Evolutionary conservation across 2,329 filamentous ascomycete genomes (phyloP).

Genomic region (Penicillium freii): DNA sequence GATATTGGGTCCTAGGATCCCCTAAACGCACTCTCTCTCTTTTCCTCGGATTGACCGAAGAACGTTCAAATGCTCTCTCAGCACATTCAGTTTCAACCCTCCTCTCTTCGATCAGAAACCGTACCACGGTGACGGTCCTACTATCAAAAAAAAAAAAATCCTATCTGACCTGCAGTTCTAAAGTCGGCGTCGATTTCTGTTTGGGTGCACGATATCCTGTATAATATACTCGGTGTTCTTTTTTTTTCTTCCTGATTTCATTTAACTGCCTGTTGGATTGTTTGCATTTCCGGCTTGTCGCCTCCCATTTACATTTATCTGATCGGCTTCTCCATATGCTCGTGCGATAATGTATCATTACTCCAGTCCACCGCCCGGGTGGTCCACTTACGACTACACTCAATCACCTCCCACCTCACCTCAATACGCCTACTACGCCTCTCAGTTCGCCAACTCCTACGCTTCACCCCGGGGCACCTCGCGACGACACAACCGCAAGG

Average conservation of each 20-base stretch:
- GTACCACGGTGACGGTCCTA: slow-evolving; percentile 46
- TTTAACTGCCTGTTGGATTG: slow-evolving; percentile 18
- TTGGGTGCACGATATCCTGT: slow-evolving; percentile 44
- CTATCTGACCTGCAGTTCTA: slow-evolving; percentile 19
- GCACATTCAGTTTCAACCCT: slow-evolving; percentile 38
- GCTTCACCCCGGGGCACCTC: slow-evolving; percentile 45
- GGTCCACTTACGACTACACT: slow-evolving; percentile 50
- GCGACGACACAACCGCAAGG: slow-evolving; percentile 56
- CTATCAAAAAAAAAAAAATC: slow-evolving; percentile 21
- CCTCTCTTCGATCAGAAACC: slow-evolving; percentile 43
- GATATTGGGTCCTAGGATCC: slow-evolving; percentile 3
- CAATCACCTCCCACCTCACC: slow-evolving; percentile 53
- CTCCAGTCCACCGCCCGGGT: slow-evolving; percentile 48
- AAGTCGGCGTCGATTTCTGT: slow-evolving; percentile 36
- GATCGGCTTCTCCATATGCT: slow-evolving; percentile 30
- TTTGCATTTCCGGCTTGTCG: slow-evolving; percentile 4
- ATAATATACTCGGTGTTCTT: slow-evolving; percentile 43
- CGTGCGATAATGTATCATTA: slow-evolving; percentile 49
- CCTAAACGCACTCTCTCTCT: slow-evolving; percentile 15
- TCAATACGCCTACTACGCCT: slow-evolving; percentile 53
- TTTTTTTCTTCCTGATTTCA: slow-evolving; percentile 17
- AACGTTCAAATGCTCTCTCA: slow-evolving; percentile 48
- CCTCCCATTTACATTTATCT: slow-evolving; percentile 6
- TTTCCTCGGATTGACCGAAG: slow-evolving; percentile 25
- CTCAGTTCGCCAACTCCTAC: slow-evolving; percentile 51